Evolutionary conservation across 495 filamentous ascomycete genomes (phyloP), one percentile per base, ranked within the genome.

Genomic region (Stereocaulon alpinum): DNA sequence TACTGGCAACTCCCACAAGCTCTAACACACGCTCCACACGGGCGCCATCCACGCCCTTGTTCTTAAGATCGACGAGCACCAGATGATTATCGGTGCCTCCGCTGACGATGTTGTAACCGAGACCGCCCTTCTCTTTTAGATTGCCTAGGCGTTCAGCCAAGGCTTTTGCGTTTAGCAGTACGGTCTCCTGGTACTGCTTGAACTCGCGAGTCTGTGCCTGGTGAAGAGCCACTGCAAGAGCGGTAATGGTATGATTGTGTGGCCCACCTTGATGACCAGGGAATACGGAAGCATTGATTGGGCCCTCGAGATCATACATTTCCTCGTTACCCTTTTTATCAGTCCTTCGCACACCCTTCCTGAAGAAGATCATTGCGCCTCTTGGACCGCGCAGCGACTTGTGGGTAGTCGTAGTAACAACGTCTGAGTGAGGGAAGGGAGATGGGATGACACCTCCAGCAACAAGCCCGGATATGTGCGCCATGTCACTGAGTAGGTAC

Each of bases 231-330:
- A 98, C 93, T 17, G 94, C 81, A 40, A 98, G 79, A 14, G 93
- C 94, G 48, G 92, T 92, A 72, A 98, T 98, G 56, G 93, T 98
- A 75, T 98, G 93, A 75, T 98, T 98, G 79, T 98, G 93, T 14
- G 93, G 93, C 4, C 93, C 93, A 66, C 93, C 93, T 69, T 98
- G 93, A 73, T 98, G 93, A 34, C 94, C 93, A n/a, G 93, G 93
- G 80, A 98, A 98, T 61, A 98, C 94, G 10, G 94, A 96, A 51
- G 83, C 78, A 71, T 98, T 98, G 76, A 98, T 97, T 44, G 91
- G 88, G 62, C 81, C 82, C 74, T 98, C 93, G 50, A 98, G 83
- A 66, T 96, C 86, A 74, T 96, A 98, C 67, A 89, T 75, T 56
- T 86, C 85, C 67, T 88, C 73, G 61, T 85, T 85, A 42, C 91